Evolutionary conservation across 1,284 basidiomycete genomes (phyloP).

Genomic region (Agaricales sp.): DNA sequence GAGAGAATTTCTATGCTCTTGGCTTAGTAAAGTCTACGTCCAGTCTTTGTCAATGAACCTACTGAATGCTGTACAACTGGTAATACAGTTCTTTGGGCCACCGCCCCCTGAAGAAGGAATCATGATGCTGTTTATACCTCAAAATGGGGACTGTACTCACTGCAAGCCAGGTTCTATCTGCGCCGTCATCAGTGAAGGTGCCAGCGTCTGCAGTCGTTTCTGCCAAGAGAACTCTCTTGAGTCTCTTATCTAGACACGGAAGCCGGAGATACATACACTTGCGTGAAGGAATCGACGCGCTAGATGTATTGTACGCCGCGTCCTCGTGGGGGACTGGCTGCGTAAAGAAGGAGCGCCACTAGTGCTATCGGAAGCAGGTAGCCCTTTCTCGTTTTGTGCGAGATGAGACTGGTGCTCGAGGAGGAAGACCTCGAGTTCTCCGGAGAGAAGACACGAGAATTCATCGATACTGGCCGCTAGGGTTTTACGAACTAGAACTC

Average conservation of each 20-base stretch:
- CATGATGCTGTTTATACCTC: background rate
- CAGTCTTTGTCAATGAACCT: constrained; percentile 5
- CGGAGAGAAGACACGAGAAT: constrained; percentile 24
- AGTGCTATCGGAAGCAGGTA: no score
- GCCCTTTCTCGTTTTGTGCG: no score
- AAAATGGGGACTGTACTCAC: constrained; percentile 16
- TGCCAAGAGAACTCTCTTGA: constrained; percentile 9
- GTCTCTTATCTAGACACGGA: background rate
- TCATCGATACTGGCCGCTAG: constrained; percentile 24
- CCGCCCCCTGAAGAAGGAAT: constrained; percentile 18
- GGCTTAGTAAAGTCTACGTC: background rate
- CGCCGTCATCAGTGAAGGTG: constrained; percentile 24
- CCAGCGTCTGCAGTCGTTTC: constrained; percentile 23
- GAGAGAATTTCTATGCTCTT: constrained; percentile 12
- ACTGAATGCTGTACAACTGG: constrained; percentile 22
- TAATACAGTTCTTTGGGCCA: constrained; percentile 29
- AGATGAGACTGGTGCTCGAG: constrained; percentile 24
- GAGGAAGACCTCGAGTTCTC: constrained; percentile 30
- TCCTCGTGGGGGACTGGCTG: background rate
- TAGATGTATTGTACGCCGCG: background rate
- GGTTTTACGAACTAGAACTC: constrained; percentile 27
- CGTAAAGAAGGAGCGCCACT: no score
- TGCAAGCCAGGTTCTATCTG: constrained; percentile 29
- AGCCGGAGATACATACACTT: constrained; percentile 17
- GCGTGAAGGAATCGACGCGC: constrained; percentile 20